Evolutionary conservation across 2,329 filamentous ascomycete species (phyloP), one percentile per base, ranked within the genome.

Genomic region (Diaporthe sp.): DNA sequence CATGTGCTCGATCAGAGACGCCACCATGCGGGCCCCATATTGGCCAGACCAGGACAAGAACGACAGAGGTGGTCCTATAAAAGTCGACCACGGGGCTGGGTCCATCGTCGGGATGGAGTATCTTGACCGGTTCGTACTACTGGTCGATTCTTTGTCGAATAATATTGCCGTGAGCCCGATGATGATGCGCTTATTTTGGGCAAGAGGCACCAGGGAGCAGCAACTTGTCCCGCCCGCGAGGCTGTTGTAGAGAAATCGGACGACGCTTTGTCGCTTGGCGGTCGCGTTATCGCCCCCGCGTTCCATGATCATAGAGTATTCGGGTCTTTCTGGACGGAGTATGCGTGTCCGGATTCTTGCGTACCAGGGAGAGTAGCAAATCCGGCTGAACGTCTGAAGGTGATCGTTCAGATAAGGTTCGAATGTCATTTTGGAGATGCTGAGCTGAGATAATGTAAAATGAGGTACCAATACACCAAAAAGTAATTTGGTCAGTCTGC

Each of bases 1-100:
- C 70, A 61, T 72, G 57, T 72, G 70, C 8, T 72, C 70, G 22
- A 72, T 60, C 37, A 72, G 37, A 1, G 70, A 72, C 2, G 55
- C 15, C 22, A 60, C 4, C 46, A 68, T 68, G 13, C 39, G 44
- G 9, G n/a, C 7, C 31, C 62, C 62, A 2, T 31, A 53, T 13
- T 53, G 31, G 46, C 46, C 31, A 19, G 46, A 25, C 19, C 34
- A 12, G n/a, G 46, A 25, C 9, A 53, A 19, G 8, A 37, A 15
- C 25, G 62, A 68, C 10, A 68, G 46, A 19, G 62, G 62, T 4
- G 62, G 19, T 17, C 19, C 44, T 3, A 67, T 10, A 22, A 68
- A 17, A 9, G 13, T 53, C 22, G 46, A 22, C 46, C 49, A 19
- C 1, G 46, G 62, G 2, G 22, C 44, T 25, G 44, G 44, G 22